These are phyloP conservation scores for Globisporangium cederbergense DNA, from an alignment of 352 stramenopile species.

Conservation along the genomic window DNA sequence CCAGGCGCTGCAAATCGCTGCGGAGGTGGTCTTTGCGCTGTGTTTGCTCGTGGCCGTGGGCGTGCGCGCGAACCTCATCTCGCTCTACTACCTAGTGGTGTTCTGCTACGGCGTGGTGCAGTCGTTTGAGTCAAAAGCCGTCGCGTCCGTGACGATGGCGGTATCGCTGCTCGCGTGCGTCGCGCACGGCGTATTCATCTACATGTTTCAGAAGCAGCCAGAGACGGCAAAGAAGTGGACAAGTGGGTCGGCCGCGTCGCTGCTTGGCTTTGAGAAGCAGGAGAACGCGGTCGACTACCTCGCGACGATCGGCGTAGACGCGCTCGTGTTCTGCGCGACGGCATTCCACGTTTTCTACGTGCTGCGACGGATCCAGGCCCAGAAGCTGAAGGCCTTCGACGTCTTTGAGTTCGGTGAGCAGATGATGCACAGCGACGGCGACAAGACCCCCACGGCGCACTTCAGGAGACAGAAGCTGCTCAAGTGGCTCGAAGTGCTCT, in stretches of 20 bases:
- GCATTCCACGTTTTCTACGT: slow-evolving; percentile 67
- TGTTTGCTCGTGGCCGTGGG: slow-evolving; percentile 52
- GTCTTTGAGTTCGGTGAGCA: slow-evolving; percentile 53
- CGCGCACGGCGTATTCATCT: slow-evolving; percentile 39
- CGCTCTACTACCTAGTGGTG: slow-evolving; percentile 62
- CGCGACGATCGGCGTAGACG: slow-evolving; percentile 55
- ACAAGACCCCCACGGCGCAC: slow-evolving; percentile 14
- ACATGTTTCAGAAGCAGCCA: slow-evolving; percentile 17
- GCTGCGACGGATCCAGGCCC: slow-evolving; percentile 27
- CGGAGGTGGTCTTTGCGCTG: slow-evolving; percentile 41
- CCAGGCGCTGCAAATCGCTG: slow-evolving; percentile 19
- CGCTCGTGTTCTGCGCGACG: slow-evolving; percentile 51
- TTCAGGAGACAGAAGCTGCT: slow-evolving; percentile 28
- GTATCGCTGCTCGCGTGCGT: slow-evolving; percentile 43
- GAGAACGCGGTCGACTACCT: slow-evolving; percentile 30
- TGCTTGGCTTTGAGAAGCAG: slow-evolving; percentile 50
- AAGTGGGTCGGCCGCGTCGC: slow-evolving; percentile 21
- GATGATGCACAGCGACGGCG: slow-evolving; percentile 25
- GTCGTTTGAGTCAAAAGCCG: slow-evolving; percentile 52
- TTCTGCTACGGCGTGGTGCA: slow-evolving; percentile 60
- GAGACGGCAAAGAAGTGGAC: slow-evolving; percentile 14
- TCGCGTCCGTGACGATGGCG: slow-evolving; percentile 43
- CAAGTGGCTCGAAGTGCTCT: slow-evolving; percentile 42
- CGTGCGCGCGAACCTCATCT: slow-evolving; percentile 53
- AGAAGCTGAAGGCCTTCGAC: slow-evolving; percentile 33